Percentiles rank a stretch among this genome's conserved stretches.
phyloP scores from a whole-genome alignment of 2,329 filamentous ascomycete species.

The Diaporthe capsici region DNA sequence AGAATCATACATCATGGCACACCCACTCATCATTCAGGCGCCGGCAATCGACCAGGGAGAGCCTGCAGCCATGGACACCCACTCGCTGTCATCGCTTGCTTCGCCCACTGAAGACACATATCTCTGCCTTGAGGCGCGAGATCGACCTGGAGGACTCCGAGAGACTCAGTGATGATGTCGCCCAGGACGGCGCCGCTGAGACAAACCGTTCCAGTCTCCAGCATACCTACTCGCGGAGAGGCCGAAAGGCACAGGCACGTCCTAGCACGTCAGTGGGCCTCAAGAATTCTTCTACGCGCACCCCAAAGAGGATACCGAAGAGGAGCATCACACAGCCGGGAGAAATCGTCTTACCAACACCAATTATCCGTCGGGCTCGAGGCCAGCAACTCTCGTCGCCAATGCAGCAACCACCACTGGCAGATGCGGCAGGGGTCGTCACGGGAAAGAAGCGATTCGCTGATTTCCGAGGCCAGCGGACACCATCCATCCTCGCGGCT shows the following conservation, averaged over 20 bases:
- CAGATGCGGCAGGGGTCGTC: neutral
- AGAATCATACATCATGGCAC: constrained; percentile 9
- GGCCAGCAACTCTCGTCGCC: constrained; percentile 50
- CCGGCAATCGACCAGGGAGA: constrained; percentile 19
- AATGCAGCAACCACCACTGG: constrained; percentile 37
- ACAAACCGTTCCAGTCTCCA: constrained; percentile 7
- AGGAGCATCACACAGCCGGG: constrained; percentile 38
- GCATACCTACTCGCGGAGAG: constrained; percentile 42
- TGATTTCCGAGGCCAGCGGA: constrained; percentile 37
- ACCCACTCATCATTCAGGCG: neutral
- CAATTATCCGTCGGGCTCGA: constrained; percentile 50
- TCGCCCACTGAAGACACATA: constrained; percentile 60
- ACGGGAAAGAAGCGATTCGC: constrained; percentile 34
- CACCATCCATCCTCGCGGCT: constrained; percentile 24
- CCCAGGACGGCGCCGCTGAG: neutral
- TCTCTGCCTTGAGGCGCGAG: constrained; percentile 57
- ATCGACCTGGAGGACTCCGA: constrained; percentile 43
- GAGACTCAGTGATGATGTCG: neutral
- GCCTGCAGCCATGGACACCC: constrained; percentile 59
- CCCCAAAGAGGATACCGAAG: constrained; percentile 1
- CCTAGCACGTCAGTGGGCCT: neutral
- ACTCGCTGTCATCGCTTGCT: constrained; percentile 62
- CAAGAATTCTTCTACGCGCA: neutral
- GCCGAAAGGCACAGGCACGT: constrained; percentile 23
- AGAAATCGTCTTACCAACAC: constrained; percentile 50